Conservation (phyloP, 257 asterid species). For the Leonotis leonurus region DNA sequence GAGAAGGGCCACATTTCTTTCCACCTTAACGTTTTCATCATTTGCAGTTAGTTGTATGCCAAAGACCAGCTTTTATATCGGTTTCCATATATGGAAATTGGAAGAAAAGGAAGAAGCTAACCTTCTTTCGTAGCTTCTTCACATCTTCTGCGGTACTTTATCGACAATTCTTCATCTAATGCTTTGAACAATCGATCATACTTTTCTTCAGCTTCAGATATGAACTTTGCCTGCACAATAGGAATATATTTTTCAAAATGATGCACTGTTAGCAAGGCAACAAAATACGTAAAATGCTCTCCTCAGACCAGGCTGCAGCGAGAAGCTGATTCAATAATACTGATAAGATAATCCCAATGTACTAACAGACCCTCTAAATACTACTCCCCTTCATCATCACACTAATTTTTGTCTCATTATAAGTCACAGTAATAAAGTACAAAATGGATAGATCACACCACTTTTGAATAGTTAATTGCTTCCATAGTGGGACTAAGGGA, state of each 20-base stretch:
- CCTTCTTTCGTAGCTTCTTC: constrained; percentile 97
- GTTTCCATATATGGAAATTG: background rate
- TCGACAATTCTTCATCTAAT: constrained; percentile 49
- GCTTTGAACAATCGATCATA: constrained; percentile 44
- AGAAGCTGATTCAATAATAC: too few species aligned
- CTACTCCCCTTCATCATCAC: too few species aligned
- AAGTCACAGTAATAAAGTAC: too few species aligned
- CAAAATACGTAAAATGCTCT: too few species aligned
- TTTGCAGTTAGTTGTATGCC: background rate
- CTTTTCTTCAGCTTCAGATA: constrained; percentile 73
- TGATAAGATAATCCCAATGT: too few species aligned
- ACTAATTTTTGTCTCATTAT: too few species aligned
- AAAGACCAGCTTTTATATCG: background rate
- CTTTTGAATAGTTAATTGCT: too few species aligned
- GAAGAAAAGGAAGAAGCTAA: background rate
- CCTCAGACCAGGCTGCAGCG: too few species aligned
- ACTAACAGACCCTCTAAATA: too few species aligned
- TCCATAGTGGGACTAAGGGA: too few species aligned
- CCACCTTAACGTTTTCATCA: too few species aligned
- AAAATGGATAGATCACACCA: too few species aligned
- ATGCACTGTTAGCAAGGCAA: background rate
- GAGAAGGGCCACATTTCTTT: constrained; percentile 59
- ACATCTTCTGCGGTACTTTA: constrained; percentile 62
- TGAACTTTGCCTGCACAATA: constrained; percentile 50
- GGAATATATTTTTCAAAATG: background rate